phyloP scores from a whole-genome alignment of 23 red algal species.

The Gracilaria caudata region DNA sequence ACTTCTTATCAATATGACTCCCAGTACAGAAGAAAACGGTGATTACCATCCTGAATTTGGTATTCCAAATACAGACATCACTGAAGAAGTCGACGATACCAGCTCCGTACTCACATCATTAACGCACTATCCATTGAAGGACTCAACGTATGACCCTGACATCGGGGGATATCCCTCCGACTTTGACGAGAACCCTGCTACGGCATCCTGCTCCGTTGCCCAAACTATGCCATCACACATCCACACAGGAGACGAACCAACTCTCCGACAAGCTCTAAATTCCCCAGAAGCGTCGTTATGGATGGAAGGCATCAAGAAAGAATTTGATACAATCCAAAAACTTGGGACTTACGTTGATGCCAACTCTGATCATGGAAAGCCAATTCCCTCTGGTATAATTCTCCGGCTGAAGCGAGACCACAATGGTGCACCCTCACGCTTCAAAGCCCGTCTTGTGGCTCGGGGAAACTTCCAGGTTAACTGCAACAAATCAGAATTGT shows the following conservation, averaged over 20 bases:
- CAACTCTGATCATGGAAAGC: not conserved
- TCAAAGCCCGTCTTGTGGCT: conserved; percentile 27
- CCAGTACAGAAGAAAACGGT: not conserved
- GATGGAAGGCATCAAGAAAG: not conserved
- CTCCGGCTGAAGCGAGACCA: conserved; percentile 15
- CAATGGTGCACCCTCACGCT: not conserved
- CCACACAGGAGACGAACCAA: conserved; percentile 17
- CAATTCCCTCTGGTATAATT: conserved; percentile 27
- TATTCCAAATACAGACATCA: not conserved
- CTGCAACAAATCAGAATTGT: not conserved
- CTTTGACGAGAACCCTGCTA: not conserved
- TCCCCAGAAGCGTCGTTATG: not conserved
- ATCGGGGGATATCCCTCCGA: not conserved
- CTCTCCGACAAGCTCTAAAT: not conserved
- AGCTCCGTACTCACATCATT: not conserved
- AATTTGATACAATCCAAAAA: conserved; percentile 20
- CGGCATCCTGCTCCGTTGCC: not conserved
- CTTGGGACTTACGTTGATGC: conserved; percentile 6
- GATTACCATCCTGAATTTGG: not conserved
- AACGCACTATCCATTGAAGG: conserved; percentile 3
- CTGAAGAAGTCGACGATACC: not conserved
- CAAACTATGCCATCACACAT: not conserved
- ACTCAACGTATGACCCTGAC: conserved; percentile 4
- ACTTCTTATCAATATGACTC: not conserved
- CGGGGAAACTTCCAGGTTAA: conserved; percentile 19